These are phyloP conservation scores for Dunaliella primolecta DNA, from an alignment of 139 green algal genomes.

Conservation along the genomic window DNA sequence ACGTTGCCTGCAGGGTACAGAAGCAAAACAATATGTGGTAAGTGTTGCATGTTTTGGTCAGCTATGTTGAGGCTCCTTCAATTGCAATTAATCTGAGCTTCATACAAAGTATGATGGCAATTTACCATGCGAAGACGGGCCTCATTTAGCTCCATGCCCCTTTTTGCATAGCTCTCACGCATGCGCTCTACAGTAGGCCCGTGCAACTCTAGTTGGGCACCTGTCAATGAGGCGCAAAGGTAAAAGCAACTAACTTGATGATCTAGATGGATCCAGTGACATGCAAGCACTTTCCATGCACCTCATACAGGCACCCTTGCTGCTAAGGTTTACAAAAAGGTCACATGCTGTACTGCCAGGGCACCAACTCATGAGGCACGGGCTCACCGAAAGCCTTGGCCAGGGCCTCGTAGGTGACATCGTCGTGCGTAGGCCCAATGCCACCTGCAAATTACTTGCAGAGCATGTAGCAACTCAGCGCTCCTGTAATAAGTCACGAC, in stretches of 20 bases:
- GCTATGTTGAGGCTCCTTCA: neutral
- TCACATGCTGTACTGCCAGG: no score
- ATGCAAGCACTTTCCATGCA: no score
- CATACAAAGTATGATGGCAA: constrained; percentile 32
- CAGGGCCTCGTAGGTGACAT: constrained; percentile 71
- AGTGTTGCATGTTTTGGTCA: no score
- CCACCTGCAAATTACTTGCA: no score
- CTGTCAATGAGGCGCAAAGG: constrained; percentile 21
- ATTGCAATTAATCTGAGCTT: neutral
- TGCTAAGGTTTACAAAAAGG: no score
- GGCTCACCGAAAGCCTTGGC: constrained; percentile 25
- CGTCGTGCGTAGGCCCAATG: constrained; percentile 83
- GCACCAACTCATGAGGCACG: neutral
- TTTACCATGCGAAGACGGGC: constrained; percentile 72
- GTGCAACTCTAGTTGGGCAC: constrained; percentile 49
- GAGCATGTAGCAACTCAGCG: no score
- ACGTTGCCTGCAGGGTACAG: no score
- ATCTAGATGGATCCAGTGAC: no score
- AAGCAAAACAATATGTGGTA: no score
- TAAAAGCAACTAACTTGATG: no score
- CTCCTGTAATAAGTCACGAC: no score
- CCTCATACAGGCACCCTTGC: no score
- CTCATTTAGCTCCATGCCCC: constrained; percentile 74
- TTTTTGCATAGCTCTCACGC: constrained; percentile 52
- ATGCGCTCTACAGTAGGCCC: constrained; percentile 62